Conservation (phyloP, 768 basidiomycete species). For the Tricholomella constricta region DNA sequence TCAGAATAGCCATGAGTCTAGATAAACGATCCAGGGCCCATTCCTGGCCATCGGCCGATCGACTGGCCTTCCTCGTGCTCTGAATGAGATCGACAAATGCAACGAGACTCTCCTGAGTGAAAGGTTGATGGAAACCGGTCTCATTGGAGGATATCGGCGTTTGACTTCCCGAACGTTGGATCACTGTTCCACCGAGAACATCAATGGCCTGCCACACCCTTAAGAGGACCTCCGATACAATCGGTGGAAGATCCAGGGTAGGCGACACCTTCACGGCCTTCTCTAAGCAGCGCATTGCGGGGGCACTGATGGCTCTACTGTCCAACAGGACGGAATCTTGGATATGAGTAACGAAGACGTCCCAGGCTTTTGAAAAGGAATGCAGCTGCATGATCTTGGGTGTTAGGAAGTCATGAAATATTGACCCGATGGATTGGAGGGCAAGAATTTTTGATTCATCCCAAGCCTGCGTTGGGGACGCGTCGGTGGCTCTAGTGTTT, state of each 20-base stretch:
- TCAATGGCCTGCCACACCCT: constrained; percentile 73
- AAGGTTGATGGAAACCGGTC: constrained; percentile 39
- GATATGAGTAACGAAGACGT: constrained; percentile 71
- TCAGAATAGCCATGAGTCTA: constrained; percentile 75
- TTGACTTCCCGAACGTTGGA: constrained; percentile 29
- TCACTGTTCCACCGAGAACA: constrained; percentile 58
- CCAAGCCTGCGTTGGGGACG: constrained; percentile 53
- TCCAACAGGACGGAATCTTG: constrained; percentile 71
- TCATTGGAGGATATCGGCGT: constrained; percentile 17
- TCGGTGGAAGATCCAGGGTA: constrained; percentile 43
- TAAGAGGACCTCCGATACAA: constrained; percentile 49
- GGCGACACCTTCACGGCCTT: constrained; percentile 68
- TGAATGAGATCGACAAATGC: constrained; percentile 76
- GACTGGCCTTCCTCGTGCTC: constrained; percentile 54
- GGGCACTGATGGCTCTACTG: constrained; percentile 69
- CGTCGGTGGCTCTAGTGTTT: constrained; percentile 20
- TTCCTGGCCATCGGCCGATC: constrained; percentile 50
- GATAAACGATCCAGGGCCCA: constrained; percentile 68
- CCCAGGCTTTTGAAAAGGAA: constrained; percentile 74
- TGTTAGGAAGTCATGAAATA: constrained; percentile 79
- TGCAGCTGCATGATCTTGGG: constrained; percentile 72
- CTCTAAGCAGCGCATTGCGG: constrained; percentile 84
- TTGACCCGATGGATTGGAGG: constrained; percentile 78
- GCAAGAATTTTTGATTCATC: constrained; percentile 89
- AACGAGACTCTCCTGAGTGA: constrained; percentile 86